phyloP scores from a whole-genome alignment of 1,284 basidiomycete genomes.

The Cystobasidiaceae sp. region DNA sequence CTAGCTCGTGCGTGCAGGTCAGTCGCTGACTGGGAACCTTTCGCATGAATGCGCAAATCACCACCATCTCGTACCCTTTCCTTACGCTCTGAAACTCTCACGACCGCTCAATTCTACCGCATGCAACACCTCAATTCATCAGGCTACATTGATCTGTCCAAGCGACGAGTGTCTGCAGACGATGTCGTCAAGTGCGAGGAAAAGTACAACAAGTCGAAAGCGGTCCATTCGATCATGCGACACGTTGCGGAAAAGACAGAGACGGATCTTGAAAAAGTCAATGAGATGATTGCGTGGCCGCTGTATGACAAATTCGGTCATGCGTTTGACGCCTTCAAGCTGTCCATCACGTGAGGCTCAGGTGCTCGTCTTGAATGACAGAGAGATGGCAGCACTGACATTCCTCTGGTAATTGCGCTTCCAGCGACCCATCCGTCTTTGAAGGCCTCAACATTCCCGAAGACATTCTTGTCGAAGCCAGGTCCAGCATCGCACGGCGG shows the following conservation, averaged over 20 bases:
- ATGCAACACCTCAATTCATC: constrained; percentile 10
- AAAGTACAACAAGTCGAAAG: constrained; percentile 95
- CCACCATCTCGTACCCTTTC: background rate
- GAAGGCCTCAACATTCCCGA: constrained; percentile 58
- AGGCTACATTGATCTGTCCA: constrained; percentile 99
- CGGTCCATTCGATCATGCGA: constrained; percentile 85
- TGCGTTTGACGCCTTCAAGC: constrained; percentile 96
- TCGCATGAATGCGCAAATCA: background rate
- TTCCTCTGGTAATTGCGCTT: background rate
- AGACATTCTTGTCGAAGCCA: constrained; percentile 65
- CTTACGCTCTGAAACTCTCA: too few relatives aligned
- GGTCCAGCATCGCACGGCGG: constrained; percentile 83
- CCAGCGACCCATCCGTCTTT: constrained; percentile 82
- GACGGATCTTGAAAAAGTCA: constrained; percentile 66
- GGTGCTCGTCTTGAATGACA: too few relatives aligned
- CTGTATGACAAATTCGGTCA: constrained; percentile 88
- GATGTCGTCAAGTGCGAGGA: constrained; percentile 99
- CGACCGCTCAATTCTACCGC: too few relatives aligned
- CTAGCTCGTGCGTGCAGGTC: background rate
- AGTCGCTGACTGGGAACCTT: too few relatives aligned
- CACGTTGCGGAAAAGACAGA: constrained; percentile 85
- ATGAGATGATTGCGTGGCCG: constrained; percentile 90
- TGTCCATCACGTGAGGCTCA: constrained; percentile 85
- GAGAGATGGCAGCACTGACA: too few relatives aligned
- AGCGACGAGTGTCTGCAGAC: constrained; percentile 97